These are phyloP conservation scores for Alternaria panax DNA, from an alignment of 2,329 filamentous ascomycete genomes.

Conservation along the genomic window DNA sequence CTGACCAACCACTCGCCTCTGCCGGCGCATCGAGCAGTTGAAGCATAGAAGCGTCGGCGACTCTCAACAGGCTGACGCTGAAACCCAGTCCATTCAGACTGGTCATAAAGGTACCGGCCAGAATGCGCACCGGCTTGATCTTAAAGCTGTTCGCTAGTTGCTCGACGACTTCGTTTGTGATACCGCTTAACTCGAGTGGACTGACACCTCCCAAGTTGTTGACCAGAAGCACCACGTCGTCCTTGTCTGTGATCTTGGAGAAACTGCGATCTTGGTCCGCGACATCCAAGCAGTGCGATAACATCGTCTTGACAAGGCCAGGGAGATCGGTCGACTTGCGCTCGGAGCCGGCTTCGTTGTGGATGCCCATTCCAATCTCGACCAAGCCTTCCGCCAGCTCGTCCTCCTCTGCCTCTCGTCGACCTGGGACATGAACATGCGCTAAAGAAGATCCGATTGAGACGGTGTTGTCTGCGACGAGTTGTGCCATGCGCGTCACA, in stretches of 20 bases:
- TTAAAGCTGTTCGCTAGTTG: constrained; percentile 66
- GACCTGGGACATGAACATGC: constrained; percentile 92
- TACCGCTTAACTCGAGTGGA: constrained; percentile 74
- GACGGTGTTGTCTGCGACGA: constrained; percentile 77
- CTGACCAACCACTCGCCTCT: constrained; percentile 72
- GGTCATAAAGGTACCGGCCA: constrained; percentile 75
- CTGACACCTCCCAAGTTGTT: constrained; percentile 81
- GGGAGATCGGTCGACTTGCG: constrained; percentile 53
- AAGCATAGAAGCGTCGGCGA: constrained; percentile 71
- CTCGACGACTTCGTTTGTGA: constrained; percentile 70
- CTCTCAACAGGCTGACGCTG: constrained; percentile 70
- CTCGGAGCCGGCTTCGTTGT: constrained; percentile 67
- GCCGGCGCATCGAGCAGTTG: constrained; percentile 72
- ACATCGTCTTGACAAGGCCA: constrained; percentile 64
- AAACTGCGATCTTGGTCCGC: constrained; percentile 75
- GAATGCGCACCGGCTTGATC: constrained; percentile 67
- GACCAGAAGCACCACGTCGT: constrained; percentile 71
- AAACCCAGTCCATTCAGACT: constrained; percentile 76
- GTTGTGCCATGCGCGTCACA: constrained; percentile 73
- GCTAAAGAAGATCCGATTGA: constrained; percentile 85
- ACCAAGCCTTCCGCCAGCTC: constrained; percentile 67
- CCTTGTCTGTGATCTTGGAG: constrained; percentile 65
- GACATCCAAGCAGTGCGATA: constrained; percentile 68
- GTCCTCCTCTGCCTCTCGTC: constrained; percentile 64
- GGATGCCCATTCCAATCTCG: constrained; percentile 77